Evolutionary conservation across 441 rosid species (phyloP), one percentile per base, ranked within the genome.

Genomic region (Populus tomentosa): DNA sequence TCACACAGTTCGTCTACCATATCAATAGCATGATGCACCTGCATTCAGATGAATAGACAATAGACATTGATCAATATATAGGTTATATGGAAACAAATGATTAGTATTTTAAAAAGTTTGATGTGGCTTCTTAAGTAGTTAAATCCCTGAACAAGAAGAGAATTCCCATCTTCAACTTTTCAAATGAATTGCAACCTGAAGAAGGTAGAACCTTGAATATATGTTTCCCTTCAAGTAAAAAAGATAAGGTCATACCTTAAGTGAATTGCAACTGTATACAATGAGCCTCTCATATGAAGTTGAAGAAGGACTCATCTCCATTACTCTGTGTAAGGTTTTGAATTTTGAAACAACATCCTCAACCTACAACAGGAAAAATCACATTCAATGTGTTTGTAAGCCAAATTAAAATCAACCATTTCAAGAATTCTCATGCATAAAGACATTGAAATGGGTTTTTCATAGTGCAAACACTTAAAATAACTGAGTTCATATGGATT

Each of bases 1-100:
- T 85, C 87, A 84, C 87, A 87, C 89, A 93, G 87, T 84, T 86
- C 79, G 33, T 93, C 90, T 65, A 86, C 90, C 68, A 92, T 56
- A 82, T 90, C 92, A 80, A 95, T 86, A 78, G 98, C 97, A 40
- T 77, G 81, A 80, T 83, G 89, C 84, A 93, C 98, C 98, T 95
- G 85, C 78, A 67, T 74, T 77, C 33, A 53, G 72, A 77, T 40
- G 50, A 83, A 83, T 4, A 66, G 71, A 59, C 77, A 71, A 6
- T 46, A 46, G 11, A 14, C 53, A 26, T n/a, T 63, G 72, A 75
- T 75, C 71, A 80, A 53, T 71, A 26, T 61, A 66, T 33, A 26
- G 26, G 26, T 26, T 26, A 68, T 8, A 77, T 56, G 56, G 24
- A 65, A 7, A 38, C 46, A 13, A 10, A 42, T 67, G 13, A 71